A percentile compares a stretch with the other conserved stretches of the same genome.
Evolutionary conservation across 1,139 yeast species (phyloP).

Genomic region (Suhomyces chickasaworum): DNA sequence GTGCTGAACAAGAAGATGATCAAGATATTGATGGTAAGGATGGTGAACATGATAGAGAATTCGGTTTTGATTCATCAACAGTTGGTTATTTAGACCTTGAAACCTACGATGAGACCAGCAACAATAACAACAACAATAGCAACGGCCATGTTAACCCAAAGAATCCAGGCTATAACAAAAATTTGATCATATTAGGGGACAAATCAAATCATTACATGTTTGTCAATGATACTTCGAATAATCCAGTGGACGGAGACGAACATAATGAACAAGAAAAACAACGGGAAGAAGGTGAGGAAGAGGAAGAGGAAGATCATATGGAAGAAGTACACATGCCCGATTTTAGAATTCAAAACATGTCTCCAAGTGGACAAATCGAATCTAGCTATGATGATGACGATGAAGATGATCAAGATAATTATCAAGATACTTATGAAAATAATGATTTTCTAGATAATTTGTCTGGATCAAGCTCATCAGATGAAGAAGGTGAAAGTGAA

Average conservation of each 20-base stretch:
- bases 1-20: conserved; percentile 35
- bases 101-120: conserved; percentile 23
- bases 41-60: conserved; percentile 18
- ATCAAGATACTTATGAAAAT: conserved; percentile 22
- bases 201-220: conserved; percentile 38
- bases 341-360: conserved; percentile 25
- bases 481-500: conserved; percentile 26
- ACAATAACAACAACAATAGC: too few relatives aligned
- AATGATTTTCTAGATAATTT: conserved; percentile 38
- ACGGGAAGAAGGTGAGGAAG: conserved; percentile 3
- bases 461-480: conserved; percentile 43
- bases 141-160: too few relatives aligned
- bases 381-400: conserved; percentile 18
- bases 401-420: conserved; percentile 28
- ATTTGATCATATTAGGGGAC: conserved; percentile 39
- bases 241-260: not conserved
- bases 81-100: conserved; percentile 43
- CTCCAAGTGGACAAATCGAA: conserved; percentile 23
- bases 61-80: conserved; percentile 37
- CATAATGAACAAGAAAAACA: conserved; percentile 6
- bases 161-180: conserved; percentile 15
- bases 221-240: conserved; percentile 23
- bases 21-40: conserved; percentile 20
- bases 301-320: conserved; percentile 22
- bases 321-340: conserved; percentile 23